Percentiles rank a stretch among this genome's conserved stretches.
Conservation (phyloP, 352 stramenopile genomes). For the Phytopythium helicoides region DNA sequence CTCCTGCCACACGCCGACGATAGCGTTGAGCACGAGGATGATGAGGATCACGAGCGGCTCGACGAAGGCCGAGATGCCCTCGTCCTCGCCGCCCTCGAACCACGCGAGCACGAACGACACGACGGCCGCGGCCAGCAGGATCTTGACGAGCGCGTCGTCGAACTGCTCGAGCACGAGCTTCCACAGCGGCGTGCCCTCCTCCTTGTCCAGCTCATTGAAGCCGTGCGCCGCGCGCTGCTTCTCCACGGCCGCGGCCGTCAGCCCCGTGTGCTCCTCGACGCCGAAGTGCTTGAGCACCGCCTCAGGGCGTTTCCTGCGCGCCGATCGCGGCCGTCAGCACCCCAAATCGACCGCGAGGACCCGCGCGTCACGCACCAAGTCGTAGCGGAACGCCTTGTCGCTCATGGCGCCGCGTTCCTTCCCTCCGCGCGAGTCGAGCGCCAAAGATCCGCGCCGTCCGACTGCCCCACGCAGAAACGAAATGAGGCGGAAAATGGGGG, state of each 20-base stretch:
- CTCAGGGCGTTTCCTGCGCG: slow-evolving; percentile 50
- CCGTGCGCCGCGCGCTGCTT: slow-evolving; percentile 58
- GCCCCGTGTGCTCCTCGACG: slow-evolving; percentile 55
- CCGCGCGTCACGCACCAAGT: slow-evolving; percentile 6
- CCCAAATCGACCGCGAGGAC: no score
- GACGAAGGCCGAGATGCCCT: slow-evolving; percentile 91
- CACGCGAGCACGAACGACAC: slow-evolving; percentile 94
- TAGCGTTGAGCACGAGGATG: slow-evolving; percentile 96
- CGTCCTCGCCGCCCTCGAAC: slow-evolving; percentile 86
- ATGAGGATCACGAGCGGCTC: slow-evolving; percentile 97
- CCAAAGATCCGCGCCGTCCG: no score
- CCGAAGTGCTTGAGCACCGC: slow-evolving; percentile 78
- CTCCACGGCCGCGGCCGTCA: slow-evolving; percentile 52
- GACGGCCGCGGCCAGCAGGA: slow-evolving; percentile 95
- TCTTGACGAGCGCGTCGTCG: slow-evolving; percentile 98
- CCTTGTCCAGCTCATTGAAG: slow-evolving; percentile 90
- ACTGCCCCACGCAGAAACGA: no score
- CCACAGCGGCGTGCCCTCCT: slow-evolving; percentile 88
- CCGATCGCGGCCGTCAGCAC: not conserved
- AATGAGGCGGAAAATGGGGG: no score
- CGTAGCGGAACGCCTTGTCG: slow-evolving; percentile 8
- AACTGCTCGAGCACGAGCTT: slow-evolving; percentile 98
- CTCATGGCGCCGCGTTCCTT: slow-evolving; percentile 1
- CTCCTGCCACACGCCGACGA: slow-evolving; percentile 96
- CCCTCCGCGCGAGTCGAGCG: not conserved